phyloP scores from a whole-genome alignment of 441 rosid species.

The Hypseocharis bilobata region DNA sequence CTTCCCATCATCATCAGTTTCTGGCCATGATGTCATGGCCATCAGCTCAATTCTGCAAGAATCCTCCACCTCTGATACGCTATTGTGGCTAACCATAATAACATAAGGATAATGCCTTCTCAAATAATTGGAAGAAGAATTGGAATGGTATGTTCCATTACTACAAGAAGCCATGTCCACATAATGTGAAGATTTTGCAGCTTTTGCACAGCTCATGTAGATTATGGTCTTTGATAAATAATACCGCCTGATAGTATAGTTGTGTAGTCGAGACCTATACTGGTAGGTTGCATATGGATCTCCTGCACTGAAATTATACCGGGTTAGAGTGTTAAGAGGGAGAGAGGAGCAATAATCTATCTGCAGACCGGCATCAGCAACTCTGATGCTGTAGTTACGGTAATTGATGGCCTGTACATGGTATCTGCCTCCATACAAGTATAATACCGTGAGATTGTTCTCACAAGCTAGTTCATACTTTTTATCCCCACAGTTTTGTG shows the following conservation, averaged over 20 bases:
- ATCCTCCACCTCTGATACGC: not conserved
- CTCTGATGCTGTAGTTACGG: not conserved
- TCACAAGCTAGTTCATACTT: constrained; percentile 4
- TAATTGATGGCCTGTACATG: constrained; percentile 7
- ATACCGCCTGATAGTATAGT: rapidly evolving
- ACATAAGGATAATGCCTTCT: not conserved
- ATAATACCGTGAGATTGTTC: not conserved
- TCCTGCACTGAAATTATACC: rapidly evolving
- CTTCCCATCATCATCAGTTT: not conserved
- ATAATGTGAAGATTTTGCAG: rapidly evolving
- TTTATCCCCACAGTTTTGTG: constrained; percentile 6
- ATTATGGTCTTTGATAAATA: rapidly evolving
- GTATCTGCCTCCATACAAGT: not conserved
- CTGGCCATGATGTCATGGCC: not conserved
- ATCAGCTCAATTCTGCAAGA: not conserved
- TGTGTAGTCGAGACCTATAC: rapidly evolving
- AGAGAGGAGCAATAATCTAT: constrained; percentile 9
- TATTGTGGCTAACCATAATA: not conserved
- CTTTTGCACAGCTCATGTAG: not conserved
- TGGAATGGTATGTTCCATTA: too few species aligned
- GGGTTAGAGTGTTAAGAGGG: not conserved
- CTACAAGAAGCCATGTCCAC: not conserved
- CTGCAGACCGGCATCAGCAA: not conserved
- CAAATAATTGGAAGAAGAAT: not conserved
- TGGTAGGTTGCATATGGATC: not conserved